These are phyloP conservation scores for Vaccinium myrtillus DNA, from an alignment of 148 eudicot species.

Conservation along the genomic window DNA sequence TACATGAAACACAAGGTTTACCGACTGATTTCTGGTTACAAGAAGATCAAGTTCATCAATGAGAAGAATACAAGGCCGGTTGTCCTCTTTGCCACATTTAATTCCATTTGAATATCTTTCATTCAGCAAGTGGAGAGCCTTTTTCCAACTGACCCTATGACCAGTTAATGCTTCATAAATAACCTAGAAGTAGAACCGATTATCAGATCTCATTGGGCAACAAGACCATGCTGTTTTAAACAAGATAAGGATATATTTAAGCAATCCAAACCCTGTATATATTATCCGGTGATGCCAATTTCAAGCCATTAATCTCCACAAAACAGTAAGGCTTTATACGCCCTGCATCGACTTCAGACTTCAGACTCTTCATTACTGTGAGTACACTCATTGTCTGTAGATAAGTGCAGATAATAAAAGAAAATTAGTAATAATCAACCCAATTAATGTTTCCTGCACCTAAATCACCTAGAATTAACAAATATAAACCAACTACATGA, in stretches of 20 bases:
- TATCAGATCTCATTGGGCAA: conserved; percentile 15
- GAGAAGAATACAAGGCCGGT: conserved; percentile 85
- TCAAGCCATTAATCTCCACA: conserved; percentile 88
- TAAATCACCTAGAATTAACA: not conserved
- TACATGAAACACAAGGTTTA: conserved; percentile 26
- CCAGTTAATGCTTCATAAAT: conserved; percentile 95
- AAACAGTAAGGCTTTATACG: conserved; percentile 76
- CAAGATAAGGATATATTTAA: not conserved
- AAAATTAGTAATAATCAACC: not conserved
- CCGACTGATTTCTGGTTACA: conserved; percentile 94
- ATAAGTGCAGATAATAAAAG: conserved; percentile 15
- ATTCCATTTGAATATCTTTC: conserved; percentile 80
- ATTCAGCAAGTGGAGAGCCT: conserved; percentile 80
- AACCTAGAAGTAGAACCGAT: conserved; percentile 46
- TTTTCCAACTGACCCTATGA: conserved; percentile 90
- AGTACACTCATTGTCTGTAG: conserved; percentile 99
- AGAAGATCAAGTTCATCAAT: conserved; percentile 97
- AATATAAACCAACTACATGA: not conserved
- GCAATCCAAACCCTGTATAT: conserved; percentile 65
- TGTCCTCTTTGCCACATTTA: conserved; percentile 58
- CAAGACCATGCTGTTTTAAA: conserved; percentile 10
- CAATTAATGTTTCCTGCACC: not conserved
- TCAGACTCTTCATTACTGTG: conserved; percentile 78
- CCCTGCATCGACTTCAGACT: conserved; percentile 87
- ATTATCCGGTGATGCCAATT: conserved; percentile 92